phyloP scores from a whole-genome alignment of 2,329 filamentous ascomycete genomes.

The Fusarium sp. region DNA sequence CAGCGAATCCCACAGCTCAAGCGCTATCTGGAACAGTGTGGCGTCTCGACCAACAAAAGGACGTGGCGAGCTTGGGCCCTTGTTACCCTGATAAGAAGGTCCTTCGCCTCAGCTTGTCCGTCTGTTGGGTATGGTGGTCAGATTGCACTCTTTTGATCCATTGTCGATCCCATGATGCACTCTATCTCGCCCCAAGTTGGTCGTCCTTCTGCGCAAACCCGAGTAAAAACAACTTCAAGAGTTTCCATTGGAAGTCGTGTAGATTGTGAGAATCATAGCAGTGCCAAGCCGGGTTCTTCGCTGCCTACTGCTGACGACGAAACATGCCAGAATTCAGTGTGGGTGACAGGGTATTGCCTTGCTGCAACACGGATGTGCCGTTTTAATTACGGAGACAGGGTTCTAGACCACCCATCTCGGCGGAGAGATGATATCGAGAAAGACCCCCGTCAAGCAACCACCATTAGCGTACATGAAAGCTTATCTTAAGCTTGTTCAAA shows the following conservation, averaged over 20 bases:
- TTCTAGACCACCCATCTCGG: constrained; percentile 35
- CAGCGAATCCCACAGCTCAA: constrained; percentile 4
- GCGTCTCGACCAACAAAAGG: constrained; percentile 29
- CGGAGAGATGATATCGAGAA: constrained; percentile 26
- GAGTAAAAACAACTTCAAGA: neutral
- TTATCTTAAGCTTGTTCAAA: constrained; percentile 37
- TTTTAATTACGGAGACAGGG: constrained; percentile 5
- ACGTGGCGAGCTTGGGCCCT: constrained; percentile 1
- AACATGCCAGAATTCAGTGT: constrained; percentile 9
- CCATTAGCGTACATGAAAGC: constrained; percentile 20
- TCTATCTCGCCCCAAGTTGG: too few species aligned
- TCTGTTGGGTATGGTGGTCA: constrained; percentile 22
- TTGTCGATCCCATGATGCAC: neutral
- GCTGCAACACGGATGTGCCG: constrained; percentile 9
- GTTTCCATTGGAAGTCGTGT: neutral
- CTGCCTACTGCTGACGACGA: neutral
- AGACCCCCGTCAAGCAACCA: constrained; percentile 8
- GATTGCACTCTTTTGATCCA: constrained; percentile 1
- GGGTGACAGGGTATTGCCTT: neutral
- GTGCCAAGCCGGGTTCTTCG: neutral
- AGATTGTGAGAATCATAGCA: neutral
- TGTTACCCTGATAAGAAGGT: constrained; percentile 36
- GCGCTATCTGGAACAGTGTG: constrained; percentile 24
- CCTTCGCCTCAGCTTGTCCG: neutral
- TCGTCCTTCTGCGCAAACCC: neutral